Conservation (phyloP, 2,329 filamentous ascomycete species). For the Biscogniauxia marginata region DNA sequence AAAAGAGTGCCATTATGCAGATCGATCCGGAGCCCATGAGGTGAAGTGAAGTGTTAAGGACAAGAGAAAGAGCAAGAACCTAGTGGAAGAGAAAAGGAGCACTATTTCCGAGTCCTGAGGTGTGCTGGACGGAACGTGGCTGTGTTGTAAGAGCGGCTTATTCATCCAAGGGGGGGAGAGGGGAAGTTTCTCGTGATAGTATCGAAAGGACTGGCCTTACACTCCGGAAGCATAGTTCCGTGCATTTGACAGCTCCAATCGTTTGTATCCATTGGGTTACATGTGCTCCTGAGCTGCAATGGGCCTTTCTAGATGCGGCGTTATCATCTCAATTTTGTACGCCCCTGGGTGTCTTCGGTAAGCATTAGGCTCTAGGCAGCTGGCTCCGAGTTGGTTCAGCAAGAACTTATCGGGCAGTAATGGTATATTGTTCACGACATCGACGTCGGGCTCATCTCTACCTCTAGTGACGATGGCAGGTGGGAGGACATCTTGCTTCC, state of each 20-base stretch:
- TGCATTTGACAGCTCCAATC: background rate
- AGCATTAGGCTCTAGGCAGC: no score
- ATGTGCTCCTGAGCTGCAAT: background rate
- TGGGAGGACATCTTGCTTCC: background rate
- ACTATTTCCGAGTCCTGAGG: background rate
- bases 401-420: background rate
- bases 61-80: background rate
- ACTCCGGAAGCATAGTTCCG: background rate
- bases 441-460: background rate
- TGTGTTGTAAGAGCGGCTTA: no score
- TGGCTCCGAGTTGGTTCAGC: no score
- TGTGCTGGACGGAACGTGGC: no score
- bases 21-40: background rate
- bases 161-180: no score
- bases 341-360: background rate
- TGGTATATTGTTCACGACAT: no score
- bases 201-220: no score
- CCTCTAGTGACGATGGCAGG: background rate
- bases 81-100: background rate
- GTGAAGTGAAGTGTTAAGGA: background rate
- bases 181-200: no score
- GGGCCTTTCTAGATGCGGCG: background rate
- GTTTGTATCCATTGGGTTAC: background rate
- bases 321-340: background rate
- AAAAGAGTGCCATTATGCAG: background rate